phyloP scores from a whole-genome alignment of 2,329 filamentous ascomycete species.

The Massarina eburnea region DNA sequence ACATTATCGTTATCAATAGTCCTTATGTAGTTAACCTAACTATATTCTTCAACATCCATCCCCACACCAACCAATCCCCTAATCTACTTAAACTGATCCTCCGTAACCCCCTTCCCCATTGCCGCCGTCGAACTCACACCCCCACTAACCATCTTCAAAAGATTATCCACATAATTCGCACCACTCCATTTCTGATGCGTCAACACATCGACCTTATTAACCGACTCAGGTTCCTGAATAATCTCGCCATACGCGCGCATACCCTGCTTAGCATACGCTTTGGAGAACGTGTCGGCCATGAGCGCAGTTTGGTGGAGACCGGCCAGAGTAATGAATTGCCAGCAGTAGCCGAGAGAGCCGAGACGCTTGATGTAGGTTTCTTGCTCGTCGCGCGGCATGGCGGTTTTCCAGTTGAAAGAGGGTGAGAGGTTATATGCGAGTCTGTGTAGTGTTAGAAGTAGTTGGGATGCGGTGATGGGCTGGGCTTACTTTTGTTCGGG shows the following conservation, averaged over 20 bases:
- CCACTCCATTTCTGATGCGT: constrained; percentile 99
- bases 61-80: too few species aligned
- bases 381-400: constrained; percentile 88
- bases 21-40: too few species aligned
- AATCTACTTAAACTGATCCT: constrained; percentile 88
- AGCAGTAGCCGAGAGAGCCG: constrained; percentile 88
- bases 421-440: constrained; percentile 98
- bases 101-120: constrained; percentile 97
- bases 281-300: constrained; percentile 85
- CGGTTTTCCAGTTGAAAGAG: constrained; percentile 99
- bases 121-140: constrained; percentile 89
- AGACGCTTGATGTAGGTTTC: constrained; percentile 96
- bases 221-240: constrained; percentile 97
- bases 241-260: constrained; percentile 98
- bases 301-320: constrained; percentile 94
- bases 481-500: constrained; percentile 85
- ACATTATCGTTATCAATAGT: too few species aligned
- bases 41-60: too few species aligned
- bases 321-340: constrained; percentile 99
- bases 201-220: constrained; percentile 84
- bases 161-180: constrained; percentile 89
- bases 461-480: neutral
- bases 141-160: constrained; percentile 96
- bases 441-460: constrained; percentile 48
- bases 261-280: constrained; percentile 75